A percentile compares a stretch with the other conserved stretches of the same genome.
Conservation (phyloP, 2,329 filamentous ascomycete species). For the Colletotrichum lini region DNA sequence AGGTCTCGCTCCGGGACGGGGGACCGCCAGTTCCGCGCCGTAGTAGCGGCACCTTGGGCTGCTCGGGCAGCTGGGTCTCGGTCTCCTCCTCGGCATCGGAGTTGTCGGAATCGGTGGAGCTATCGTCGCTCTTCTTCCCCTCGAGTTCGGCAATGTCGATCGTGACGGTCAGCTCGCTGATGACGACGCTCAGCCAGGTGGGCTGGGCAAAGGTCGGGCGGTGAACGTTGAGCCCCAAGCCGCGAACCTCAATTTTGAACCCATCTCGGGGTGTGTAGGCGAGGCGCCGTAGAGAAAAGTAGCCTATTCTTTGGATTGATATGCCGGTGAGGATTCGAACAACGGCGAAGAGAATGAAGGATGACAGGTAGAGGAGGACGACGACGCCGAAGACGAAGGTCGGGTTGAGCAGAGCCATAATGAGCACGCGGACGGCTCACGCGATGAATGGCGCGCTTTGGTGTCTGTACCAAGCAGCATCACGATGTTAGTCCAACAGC, state of each 20-base stretch:
- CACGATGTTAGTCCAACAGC: slow-evolving; percentile 26
- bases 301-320: slow-evolving; percentile 95
- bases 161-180: slow-evolving; percentile 88
- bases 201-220: slow-evolving; percentile 97
- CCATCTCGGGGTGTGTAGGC: slow-evolving; percentile 93
- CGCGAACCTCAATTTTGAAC: slow-evolving; percentile 88
- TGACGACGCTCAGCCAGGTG: slow-evolving; percentile 92
- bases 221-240: slow-evolving; percentile 89
- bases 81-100: slow-evolving; percentile 41
- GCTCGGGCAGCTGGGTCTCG: slow-evolving; percentile 19
- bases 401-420: slow-evolving; percentile 77
- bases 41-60: slow-evolving; percentile 43
- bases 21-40: slow-evolving; percentile 48
- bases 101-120: slow-evolving; percentile 49
- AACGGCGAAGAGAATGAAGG: slow-evolving; percentile 94
- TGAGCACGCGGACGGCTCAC: slow-evolving; percentile 44
- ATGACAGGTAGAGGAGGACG: slow-evolving; percentile 88
- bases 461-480: slow-evolving; percentile 27
- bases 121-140: slow-evolving; percentile 58
- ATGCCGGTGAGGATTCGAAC: slow-evolving; percentile 93
- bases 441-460: slow-evolving; percentile 29
- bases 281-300: slow-evolving; percentile 90
- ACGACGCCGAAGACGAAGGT: slow-evolving; percentile 90
- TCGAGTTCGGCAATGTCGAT: slow-evolving; percentile 81
- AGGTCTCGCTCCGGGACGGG: slow-evolving; percentile 76